Evolutionary conservation across 2,329 filamentous ascomycete genomes (phyloP), one percentile per base, ranked within the genome.

Genomic region (Aspergillus novoparasiticus): DNA sequence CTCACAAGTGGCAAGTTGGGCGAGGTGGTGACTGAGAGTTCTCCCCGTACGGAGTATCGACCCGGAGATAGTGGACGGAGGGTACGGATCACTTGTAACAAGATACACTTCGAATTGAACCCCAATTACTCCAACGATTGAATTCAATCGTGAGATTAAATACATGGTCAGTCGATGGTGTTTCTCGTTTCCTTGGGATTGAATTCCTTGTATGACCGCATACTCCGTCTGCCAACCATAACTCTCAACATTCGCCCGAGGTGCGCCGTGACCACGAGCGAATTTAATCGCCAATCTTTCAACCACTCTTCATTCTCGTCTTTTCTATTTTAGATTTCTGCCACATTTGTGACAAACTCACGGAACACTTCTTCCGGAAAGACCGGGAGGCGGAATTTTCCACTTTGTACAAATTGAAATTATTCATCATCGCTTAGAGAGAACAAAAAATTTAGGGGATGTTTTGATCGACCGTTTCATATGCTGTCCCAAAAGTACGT

Each of bases 1-100:
- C 26, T 45, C 58, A 36, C 36, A 64, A 62, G 63, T 64, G 63
- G 63, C 63, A 64, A 64, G 59, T 64, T 45, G 57, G 51, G 56
- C 63, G 63, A 64, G 63, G 12, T 36, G 12, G 19, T 36, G 14
- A 36, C 14, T 6, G 1, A 16, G 14, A 5, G 2, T 36, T 6
- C 5, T 5, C 14, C 26, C 16, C 12, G 34, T 30, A 21, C 21
- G 46, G 21, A 50, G 12, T 6, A 36, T 6, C 34, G 1, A 36
- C 34, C 14, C 34, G 34, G 34, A 36, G 34, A 16, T 36, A 36
- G 34, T 16, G 14, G 14, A 16, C 1, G 5, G 5, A 16, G 12
- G 12, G 34, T 16, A 28, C 26, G 26, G 26, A 28, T 28, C 26
- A 28, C 26, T 28, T 28, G 26, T 28, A 28, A 28, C 26, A 11